phyloP scores from a whole-genome alignment of 164 flowering plant genomes.

The Brasenia schreberi region DNA sequence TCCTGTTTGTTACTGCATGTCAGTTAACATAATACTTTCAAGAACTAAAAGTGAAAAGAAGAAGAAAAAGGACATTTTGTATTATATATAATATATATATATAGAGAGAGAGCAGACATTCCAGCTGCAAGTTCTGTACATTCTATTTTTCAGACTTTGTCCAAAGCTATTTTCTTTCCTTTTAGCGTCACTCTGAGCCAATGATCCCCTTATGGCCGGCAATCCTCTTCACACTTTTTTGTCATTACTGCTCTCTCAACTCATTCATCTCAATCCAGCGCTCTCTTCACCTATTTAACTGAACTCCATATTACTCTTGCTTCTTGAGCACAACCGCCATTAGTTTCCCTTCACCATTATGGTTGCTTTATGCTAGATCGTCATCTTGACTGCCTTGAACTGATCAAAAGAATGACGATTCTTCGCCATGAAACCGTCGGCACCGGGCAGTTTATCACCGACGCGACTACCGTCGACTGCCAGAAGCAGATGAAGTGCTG shows the following conservation, averaged over 20 bases:
- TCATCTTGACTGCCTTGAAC: background rate
- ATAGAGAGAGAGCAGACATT: background rate
- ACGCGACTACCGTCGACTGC: conserved; percentile 1
- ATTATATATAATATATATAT: too few relatives aligned
- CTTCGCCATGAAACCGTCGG: background rate
- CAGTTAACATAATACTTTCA: too few relatives aligned
- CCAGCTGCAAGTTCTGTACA: background rate
- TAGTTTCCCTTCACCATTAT: background rate
- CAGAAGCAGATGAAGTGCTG: conserved; percentile 1
- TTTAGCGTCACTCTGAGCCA: background rate
- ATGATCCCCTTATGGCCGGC: conserved; percentile 3
- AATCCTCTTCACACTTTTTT: conserved; percentile 5
- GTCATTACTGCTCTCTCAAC: background rate
- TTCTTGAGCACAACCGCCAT: background rate
- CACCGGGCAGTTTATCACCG: background rate
- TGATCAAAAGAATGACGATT: background rate
- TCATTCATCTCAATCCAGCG: background rate
- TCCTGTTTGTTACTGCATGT: too few relatives aligned
- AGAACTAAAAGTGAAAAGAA: too few relatives aligned
- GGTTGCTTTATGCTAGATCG: background rate
- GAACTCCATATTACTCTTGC: background rate
- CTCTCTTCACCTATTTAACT: conserved; percentile 1
- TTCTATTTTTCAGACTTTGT: background rate
- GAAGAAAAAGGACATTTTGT: too few relatives aligned
- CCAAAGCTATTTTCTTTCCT: background rate